A percentile compares a stretch with the other conserved stretches of the same genome.
These are phyloP conservation scores for Corynespora cassiicola DNA, from an alignment of 2,329 filamentous ascomycete genomes.

Conservation along the genomic window DNA sequence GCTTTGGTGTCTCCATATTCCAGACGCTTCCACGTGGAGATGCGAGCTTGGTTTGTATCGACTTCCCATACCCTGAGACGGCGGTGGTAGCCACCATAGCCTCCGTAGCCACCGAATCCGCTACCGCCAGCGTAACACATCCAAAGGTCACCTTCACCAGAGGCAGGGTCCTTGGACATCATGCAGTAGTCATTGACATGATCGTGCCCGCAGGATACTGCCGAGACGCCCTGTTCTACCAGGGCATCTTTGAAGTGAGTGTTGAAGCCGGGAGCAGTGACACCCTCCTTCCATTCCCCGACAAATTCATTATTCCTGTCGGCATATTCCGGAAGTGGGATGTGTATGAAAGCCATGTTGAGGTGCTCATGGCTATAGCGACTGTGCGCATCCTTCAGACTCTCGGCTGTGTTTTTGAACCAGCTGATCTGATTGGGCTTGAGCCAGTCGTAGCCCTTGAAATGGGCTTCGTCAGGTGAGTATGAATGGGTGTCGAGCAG, in stretches of 20 bases:
- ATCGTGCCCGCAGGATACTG: conserved; percentile 93
- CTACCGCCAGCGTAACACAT: conserved; percentile 97
- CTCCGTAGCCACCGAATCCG: conserved; percentile 94
- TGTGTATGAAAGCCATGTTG: conserved; percentile 97
- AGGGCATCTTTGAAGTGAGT: conserved; percentile 91
- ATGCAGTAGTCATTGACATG: conserved; percentile 98
- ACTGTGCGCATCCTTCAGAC: conserved; percentile 72
- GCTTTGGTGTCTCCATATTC: conserved; percentile 67
- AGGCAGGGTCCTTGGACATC: conserved; percentile 60
- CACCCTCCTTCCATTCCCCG: conserved; percentile 80
- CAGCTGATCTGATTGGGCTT: conserved; percentile 93
- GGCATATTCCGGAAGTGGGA: conserved; percentile 89
- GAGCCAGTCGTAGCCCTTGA: conserved; percentile 95
- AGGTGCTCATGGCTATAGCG: conserved; percentile 92
- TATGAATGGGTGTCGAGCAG: conserved; percentile 93
- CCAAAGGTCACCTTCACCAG: conserved; percentile 70
- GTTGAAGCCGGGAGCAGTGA: conserved; percentile 89
- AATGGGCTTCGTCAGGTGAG: conserved; percentile 86
- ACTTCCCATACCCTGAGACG: conserved; percentile 90
- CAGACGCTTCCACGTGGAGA: conserved; percentile 90
- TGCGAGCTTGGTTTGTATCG: conserved; percentile 87
- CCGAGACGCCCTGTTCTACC: conserved; percentile 81
- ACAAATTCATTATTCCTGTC: conserved; percentile 64
- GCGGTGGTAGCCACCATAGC: conserved; percentile 84
- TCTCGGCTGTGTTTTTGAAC: conserved; percentile 81